These are phyloP conservation scores for Straminergon stramineum DNA, from an alignment of 225 moss, liverwort and hornwort species.

Conservation along the genomic window DNA sequence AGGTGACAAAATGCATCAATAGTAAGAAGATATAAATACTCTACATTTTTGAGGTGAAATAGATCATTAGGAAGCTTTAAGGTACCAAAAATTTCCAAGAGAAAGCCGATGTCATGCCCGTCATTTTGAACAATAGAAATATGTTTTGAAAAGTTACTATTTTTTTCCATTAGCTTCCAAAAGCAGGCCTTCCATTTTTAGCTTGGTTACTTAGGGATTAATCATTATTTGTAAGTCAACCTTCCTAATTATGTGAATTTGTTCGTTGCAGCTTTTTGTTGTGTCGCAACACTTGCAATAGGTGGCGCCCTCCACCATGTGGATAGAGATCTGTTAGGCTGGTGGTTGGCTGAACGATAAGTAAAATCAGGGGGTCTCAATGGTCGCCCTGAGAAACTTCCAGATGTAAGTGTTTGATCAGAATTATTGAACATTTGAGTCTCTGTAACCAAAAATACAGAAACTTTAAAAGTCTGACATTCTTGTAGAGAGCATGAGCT, in stretches of 20 bases:
- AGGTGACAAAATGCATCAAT: background rate
- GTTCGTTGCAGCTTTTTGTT: conserved; percentile 70
- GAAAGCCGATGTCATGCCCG: background rate
- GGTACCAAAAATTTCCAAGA: background rate
- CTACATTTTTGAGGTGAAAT: background rate
- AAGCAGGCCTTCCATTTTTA: background rate
- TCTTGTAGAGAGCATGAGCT: background rate
- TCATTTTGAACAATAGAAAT: background rate
- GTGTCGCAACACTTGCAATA: conserved; percentile 76
- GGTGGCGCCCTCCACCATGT: conserved; percentile 85
- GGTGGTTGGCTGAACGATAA: conserved; percentile 96
- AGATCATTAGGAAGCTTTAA: background rate
- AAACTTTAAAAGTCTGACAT: background rate
- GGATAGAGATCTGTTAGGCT: conserved; percentile 75
- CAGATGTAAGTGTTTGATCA: conserved; percentile 47
- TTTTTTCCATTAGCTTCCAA: too few species aligned
- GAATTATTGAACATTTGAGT: background rate
- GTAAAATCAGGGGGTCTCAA: conserved; percentile 81
- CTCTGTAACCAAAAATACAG: background rate
- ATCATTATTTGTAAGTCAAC: background rate
- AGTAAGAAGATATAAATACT: background rate
- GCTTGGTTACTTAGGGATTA: background rate
- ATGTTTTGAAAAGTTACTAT: background rate
- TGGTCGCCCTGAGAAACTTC: conserved; percentile 95
- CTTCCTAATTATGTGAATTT: background rate